Evolutionary conservation across 257 asterid genomes (phyloP).

Genomic region (Solanum peruvianum): DNA sequence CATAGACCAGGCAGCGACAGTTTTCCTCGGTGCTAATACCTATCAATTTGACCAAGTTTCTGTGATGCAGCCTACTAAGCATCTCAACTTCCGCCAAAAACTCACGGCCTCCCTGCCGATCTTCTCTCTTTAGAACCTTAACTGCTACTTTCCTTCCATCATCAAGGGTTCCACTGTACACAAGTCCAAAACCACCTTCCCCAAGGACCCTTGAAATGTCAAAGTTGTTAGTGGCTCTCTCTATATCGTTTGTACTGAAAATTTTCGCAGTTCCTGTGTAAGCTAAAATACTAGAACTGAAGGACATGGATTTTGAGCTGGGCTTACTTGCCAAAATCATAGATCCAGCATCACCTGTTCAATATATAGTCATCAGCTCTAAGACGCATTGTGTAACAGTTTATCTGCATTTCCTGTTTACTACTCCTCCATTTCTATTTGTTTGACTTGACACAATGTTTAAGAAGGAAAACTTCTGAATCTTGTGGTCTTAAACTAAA

Average conservation of each 20-base stretch:
- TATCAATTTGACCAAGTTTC: constrained; percentile 71
- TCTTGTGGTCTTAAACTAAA: neutral
- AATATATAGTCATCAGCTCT: neutral
- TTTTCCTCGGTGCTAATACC: constrained; percentile 76
- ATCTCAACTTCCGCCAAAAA: constrained; percentile 93
- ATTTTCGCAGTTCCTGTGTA: constrained; percentile 71
- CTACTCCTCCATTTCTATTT: neutral
- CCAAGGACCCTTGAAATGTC: constrained; percentile 45
- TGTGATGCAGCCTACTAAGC: constrained; percentile 81
- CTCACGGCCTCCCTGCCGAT: constrained; percentile 76
- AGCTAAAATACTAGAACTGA: constrained; percentile 52
- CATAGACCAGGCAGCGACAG: constrained; percentile 60
- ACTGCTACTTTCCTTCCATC: constrained; percentile 73
- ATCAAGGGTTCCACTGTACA: constrained; percentile 67
- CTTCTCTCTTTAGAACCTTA: constrained; percentile 75
- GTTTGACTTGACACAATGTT: neutral
- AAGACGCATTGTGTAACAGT: neutral
- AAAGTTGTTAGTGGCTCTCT: constrained; percentile 51
- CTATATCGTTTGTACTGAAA: constrained; percentile 44
- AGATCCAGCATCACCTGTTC: constrained; percentile 41
- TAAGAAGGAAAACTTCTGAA: too few relatives aligned
- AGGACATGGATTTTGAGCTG: constrained; percentile 50
- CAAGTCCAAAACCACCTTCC: constrained; percentile 95
- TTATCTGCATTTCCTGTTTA: neutral
- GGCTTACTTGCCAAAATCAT: constrained; percentile 35